Base-by-base conservation (phyloP, 208 protist genomes). In the Trypanosoma vivax region DNA sequence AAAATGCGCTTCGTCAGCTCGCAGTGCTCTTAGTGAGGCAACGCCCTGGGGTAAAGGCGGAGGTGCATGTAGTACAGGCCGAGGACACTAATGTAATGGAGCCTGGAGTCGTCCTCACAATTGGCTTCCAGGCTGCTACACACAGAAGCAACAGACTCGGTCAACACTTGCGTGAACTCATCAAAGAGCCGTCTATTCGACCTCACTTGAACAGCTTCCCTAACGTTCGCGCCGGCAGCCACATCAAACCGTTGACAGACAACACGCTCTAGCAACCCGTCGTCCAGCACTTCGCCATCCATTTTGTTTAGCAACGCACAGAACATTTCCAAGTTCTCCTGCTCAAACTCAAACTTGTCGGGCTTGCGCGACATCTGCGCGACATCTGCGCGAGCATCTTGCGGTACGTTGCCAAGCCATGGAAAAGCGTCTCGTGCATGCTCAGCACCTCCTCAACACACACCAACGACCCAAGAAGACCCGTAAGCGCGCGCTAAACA, bases 381-480 rank as follows among this genome's bases (percentile, higher is more conserved):
- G n/a, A n/a, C n/a, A n/a, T 45, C 10, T 75, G 64, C 46, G 79
- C 78, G 9, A 86, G 59, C 51, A 91, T 71, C 48, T 72, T 67
- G 41, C 79, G 74, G 50, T 87, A 93, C 25, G 74, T 60, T 23
- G 70, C 56, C 35, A 87, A 70, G 28, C 78, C 76, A 4, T 79
- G 64, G 1, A 39, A 28, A 21, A 96, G 50, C 4, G 65, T 66
- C 18, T 73, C 39, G 53, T 94, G 91, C 39, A 81, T 69, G 16
- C 55, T 47, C 23, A 96, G 61, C 1, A 97, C 69, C 35, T 84
- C 67, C 48, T 96, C 93, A 5, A 96, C 54, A 31, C 68, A 71
- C 35, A 95, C 73, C 19, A 96, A 63, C 3, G 85, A 70, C 0
- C 43, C 62, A 3, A 97, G 66, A 31, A 93, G 28, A 7, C 90